Percentiles rank a stretch among this genome's conserved stretches.
phyloP scores from a whole-genome alignment of 1,284 basidiomycete species.

The Rhizoctonia solani region DNA sequence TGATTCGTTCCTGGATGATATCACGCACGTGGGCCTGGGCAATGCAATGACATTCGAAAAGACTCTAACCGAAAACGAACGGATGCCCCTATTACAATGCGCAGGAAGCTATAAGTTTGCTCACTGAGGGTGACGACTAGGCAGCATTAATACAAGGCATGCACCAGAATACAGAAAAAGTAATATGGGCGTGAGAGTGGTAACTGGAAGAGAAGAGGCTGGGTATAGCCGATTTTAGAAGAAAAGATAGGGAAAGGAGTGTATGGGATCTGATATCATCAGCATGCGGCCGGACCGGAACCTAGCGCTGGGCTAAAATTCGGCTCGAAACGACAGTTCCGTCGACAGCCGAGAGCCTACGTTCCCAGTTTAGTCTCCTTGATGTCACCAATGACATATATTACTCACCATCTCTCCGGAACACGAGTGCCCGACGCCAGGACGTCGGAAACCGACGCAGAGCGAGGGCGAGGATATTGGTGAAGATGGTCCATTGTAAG shows the following conservation, averaged over 20 bases:
- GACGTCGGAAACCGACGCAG: slow-evolving; percentile 20
- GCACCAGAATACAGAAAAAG: slow-evolving; percentile 6
- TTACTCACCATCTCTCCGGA: slow-evolving; percentile 23
- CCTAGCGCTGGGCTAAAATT: slow-evolving; percentile 19
- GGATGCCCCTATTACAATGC: slow-evolving; percentile 24
- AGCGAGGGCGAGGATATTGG: slow-evolving; percentile 11
- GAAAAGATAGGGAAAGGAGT: slow-evolving; percentile 5
- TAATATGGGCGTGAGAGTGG: slow-evolving; percentile 8
- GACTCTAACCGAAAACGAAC: background rate
- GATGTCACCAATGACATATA: background rate
- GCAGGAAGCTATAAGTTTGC: background rate
- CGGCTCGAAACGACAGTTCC: slow-evolving; percentile 3
- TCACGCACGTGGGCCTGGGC: no score
- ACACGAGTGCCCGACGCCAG: background rate
- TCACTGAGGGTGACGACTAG: slow-evolving; percentile 5
- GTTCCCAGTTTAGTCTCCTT: background rate
- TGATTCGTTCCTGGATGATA: background rate
- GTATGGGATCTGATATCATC: slow-evolving; percentile 7
- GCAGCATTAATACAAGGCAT: slow-evolving; percentile 7
- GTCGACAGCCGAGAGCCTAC: slow-evolving; percentile 11
- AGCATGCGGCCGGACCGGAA: background rate
- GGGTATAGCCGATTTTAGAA: slow-evolving; percentile 24
- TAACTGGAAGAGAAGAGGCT: slow-evolving; percentile 5
- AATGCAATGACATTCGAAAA: no score
- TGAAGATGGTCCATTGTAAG: no score